Conservation (phyloP, 192 early-diverging fungal genomes). For the Coemansia sp. region DNA sequence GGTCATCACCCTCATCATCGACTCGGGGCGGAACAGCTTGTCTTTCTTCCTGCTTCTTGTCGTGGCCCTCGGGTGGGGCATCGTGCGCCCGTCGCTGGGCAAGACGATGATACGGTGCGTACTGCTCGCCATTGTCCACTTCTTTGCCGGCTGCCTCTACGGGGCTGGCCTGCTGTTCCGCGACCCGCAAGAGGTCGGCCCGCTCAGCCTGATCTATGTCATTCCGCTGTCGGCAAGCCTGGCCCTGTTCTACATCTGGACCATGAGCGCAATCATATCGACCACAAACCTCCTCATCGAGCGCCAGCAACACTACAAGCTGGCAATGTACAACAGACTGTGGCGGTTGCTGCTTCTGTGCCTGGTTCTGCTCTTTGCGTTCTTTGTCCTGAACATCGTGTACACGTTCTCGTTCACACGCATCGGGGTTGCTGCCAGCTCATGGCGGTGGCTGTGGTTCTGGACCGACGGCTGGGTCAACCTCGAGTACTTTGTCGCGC, state of each 20-base stretch:
- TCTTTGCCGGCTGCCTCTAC: conserved; percentile 84
- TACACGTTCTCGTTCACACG: conserved; percentile 62
- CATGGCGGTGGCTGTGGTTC: conserved; percentile 88
- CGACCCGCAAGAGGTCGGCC: conserved; percentile 58
- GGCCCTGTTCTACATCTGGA: conserved; percentile 95
- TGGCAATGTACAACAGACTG: conserved; percentile 82
- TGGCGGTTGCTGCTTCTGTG: conserved; percentile 75
- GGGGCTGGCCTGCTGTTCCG: conserved; percentile 71
- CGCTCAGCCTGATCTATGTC: conserved; percentile 67
- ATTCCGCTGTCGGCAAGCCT: conserved; percentile 85
- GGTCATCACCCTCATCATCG: conserved; percentile 69
- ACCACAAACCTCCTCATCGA: conserved; percentile 73
- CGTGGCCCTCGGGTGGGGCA: conserved; percentile 92
- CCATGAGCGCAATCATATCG: conserved; percentile 68
- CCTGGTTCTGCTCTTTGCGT: conserved; percentile 61
- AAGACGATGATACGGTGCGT: conserved; percentile 83
- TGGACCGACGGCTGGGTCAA: conserved; percentile 90
- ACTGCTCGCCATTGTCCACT: conserved; percentile 69
- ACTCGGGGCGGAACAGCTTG: conserved; percentile 83
- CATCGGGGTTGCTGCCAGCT: conserved; percentile 59
- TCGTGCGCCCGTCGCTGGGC: conserved; percentile 88
- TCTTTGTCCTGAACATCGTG: conserved; percentile 81
- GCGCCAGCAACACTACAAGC: conserved; percentile 82
- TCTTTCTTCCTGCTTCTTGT: conserved; percentile 97
- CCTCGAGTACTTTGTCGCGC: conserved; percentile 76